A percentile compares a stretch with the other conserved stretches of the same genome.
phyloP scores from a whole-genome alignment of 2,329 filamentous ascomycete genomes.

The Aureobasidium pullulans region DNA sequence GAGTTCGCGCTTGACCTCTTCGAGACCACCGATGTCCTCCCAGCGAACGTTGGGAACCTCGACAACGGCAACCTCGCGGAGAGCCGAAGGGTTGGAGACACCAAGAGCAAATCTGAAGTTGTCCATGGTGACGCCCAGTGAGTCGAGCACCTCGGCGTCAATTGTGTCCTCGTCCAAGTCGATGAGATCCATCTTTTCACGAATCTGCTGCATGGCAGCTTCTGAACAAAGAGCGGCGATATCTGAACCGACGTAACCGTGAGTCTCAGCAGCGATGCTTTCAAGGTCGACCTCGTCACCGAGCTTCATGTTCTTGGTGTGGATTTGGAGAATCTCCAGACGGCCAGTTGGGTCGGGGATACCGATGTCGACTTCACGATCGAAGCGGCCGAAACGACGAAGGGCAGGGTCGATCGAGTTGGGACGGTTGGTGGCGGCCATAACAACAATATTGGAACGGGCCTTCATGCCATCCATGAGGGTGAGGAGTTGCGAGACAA shows the following conservation, averaged over 20 bases:
- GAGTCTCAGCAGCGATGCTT: constrained; percentile 92
- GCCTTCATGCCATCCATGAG: constrained; percentile 99
- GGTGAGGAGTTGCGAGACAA: constrained; percentile 91
- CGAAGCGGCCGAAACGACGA: constrained; percentile 96
- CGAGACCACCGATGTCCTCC: constrained; percentile 98
- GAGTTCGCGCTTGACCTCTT: constrained; percentile 98
- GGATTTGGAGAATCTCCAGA: constrained; percentile 97
- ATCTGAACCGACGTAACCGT: constrained; percentile 98
- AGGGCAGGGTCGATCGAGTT: constrained; percentile 98
- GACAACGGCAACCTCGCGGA: constrained; percentile 97
- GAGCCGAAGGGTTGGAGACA: constrained; percentile 95
- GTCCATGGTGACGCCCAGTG: constrained; percentile 97
- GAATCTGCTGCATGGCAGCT: constrained; percentile 99
- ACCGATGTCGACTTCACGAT: constrained; percentile 97
- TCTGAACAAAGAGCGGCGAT: constrained; percentile 96
- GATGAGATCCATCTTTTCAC: constrained; percentile 99
- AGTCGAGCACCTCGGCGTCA: constrained; percentile 95
- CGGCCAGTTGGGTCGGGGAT: constrained; percentile 96
- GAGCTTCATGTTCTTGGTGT: constrained; percentile 99
- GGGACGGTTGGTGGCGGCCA: constrained; percentile 97
- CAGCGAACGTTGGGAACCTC: constrained; percentile 98
- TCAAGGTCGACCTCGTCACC: constrained; percentile 94
- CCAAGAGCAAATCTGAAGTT: constrained; percentile 99
- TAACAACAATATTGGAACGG: constrained; percentile 95
- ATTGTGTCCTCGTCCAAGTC: constrained; percentile 99